Evolutionary conservation across 768 basidiomycete species (phyloP).

Genomic region (Auriculariales sp.): DNA sequence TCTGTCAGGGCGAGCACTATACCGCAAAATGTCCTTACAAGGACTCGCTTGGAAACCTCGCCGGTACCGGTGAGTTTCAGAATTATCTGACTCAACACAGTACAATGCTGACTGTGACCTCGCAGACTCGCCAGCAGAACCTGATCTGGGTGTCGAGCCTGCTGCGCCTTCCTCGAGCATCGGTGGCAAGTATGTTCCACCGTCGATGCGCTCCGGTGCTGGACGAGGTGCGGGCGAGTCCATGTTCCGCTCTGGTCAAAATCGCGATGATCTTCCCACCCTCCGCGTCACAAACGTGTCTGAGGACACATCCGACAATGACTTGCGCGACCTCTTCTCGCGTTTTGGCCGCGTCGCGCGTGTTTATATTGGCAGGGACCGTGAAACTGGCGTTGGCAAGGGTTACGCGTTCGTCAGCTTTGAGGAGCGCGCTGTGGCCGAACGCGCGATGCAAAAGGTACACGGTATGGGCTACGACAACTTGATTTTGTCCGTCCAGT

Average conservation of each 20-base stretch:
- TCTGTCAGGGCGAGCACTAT: slow-evolving; percentile 95
- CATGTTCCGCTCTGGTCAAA: slow-evolving; percentile 47
- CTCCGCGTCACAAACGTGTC: slow-evolving; percentile 95
- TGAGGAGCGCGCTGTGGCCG: slow-evolving; percentile 64
- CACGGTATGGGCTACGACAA: slow-evolving; percentile 89
- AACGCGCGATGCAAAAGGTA: slow-evolving; percentile 82
- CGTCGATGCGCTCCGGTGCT: slow-evolving; percentile 64
- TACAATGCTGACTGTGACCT: slow-evolving; percentile 2
- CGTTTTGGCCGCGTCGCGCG: slow-evolving; percentile 73
- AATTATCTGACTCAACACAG: not conserved
- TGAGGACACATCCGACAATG: slow-evolving; percentile 87
- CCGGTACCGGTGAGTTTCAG: slow-evolving; percentile 30
- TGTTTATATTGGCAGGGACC: slow-evolving; percentile 88
- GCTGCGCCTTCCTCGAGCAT: slow-evolving; percentile 17
- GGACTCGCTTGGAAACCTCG: slow-evolving; percentile 74
- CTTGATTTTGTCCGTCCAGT: slow-evolving; percentile 58
- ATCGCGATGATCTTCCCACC: slow-evolving; percentile 86
- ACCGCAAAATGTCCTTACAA: slow-evolving; percentile 98
- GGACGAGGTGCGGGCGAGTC: slow-evolving; percentile 63
- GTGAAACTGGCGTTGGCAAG: slow-evolving; percentile 88
- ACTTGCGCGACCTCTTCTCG: slow-evolving; percentile 83
- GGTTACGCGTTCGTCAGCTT: slow-evolving; percentile 98
- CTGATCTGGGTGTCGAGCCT: slow-evolving; percentile 18
- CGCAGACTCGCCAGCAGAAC: slow-evolving; percentile 24
- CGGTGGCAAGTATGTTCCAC: slow-evolving; percentile 83